A percentile compares a stretch with the other conserved stretches of the same genome.
Evolutionary conservation across 2,329 filamentous ascomycete genomes (phyloP).

Genomic region (Paecilomyces dactylethromorphus): DNA sequence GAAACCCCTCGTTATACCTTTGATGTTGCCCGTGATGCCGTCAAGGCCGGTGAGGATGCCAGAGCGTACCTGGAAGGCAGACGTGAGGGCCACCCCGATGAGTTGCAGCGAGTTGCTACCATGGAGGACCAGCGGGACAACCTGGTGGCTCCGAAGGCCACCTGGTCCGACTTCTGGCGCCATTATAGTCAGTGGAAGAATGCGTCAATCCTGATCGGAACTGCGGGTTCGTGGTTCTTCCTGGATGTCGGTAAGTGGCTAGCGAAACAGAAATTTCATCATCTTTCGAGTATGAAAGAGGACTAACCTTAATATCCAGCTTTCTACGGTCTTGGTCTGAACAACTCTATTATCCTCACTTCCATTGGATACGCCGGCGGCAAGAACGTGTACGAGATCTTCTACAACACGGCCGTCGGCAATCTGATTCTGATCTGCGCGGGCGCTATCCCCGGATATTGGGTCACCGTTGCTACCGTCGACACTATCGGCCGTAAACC

Average conservation of each 20-base stretch:
- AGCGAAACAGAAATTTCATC: constrained; percentile 16
- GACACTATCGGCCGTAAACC: constrained; percentile 72
- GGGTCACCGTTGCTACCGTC: constrained; percentile 68
- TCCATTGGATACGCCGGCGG: constrained; percentile 66
- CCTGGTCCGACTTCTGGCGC: constrained; percentile 62
- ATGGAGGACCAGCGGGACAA: constrained; percentile 48
- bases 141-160: constrained; percentile 62
- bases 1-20: constrained; percentile 87
- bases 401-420: constrained; percentile 69
- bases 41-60: constrained; percentile 66
- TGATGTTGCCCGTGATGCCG: constrained; percentile 67
- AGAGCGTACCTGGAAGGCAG: constrained; percentile 67
- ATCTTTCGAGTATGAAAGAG: too few relatives aligned
- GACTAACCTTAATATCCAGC: constrained; percentile 21
- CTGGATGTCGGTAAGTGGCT: constrained; percentile 54
- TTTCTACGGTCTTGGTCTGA: constrained; percentile 65
- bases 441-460: constrained; percentile 75
- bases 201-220: constrained; percentile 66
- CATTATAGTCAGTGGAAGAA: constrained; percentile 70
- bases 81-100: constrained; percentile 58
- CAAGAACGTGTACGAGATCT: constrained; percentile 57
- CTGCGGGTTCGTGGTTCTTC: constrained; percentile 78
- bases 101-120: constrained; percentile 56
- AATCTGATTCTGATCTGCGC: constrained; percentile 74
- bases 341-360: constrained; percentile 65